Evolutionary conservation across 2,329 filamentous ascomycete genomes (phyloP).

Genomic region (Epichloe baconii): DNA sequence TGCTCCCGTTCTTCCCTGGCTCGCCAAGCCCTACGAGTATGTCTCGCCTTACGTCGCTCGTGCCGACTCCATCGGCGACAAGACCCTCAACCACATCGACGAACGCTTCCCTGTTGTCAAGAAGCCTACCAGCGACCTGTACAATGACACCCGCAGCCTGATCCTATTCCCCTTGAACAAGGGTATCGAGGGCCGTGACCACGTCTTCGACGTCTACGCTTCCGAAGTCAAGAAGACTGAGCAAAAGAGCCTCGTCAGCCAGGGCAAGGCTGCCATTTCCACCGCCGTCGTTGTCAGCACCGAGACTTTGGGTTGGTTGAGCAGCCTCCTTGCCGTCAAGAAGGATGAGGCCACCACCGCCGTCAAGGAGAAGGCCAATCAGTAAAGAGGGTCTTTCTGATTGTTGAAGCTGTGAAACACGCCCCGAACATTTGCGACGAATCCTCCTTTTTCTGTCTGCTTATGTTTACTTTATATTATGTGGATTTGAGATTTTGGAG

Average conservation of each 20-base stretch:
- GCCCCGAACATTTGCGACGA: not conserved
- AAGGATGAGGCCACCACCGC: conserved; percentile 47
- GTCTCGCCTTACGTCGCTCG: conserved; percentile 74
- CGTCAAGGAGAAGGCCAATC: conserved; percentile 37
- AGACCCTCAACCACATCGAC: conserved; percentile 57
- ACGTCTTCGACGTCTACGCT: conserved; percentile 43
- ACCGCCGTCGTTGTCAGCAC: conserved; percentile 54
- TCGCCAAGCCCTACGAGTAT: conserved; percentile 68
- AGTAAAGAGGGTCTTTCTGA: conserved; percentile 16
- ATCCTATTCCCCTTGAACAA: conserved; percentile 51
- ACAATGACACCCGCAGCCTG: conserved; percentile 47
- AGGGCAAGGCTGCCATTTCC: conserved; percentile 55
- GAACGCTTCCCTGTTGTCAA: conserved; percentile 59
- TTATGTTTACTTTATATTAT: not conserved
- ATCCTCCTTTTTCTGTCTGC: too few relatives aligned
- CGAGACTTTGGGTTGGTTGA: conserved; percentile 50
- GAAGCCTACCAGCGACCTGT: conserved; percentile 60
- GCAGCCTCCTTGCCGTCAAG: conserved; percentile 44
- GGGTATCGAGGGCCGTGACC: conserved; percentile 47
- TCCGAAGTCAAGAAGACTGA: conserved; percentile 50
- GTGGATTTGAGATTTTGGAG: not conserved
- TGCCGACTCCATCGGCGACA: conserved; percentile 65
- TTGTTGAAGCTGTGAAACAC: not conserved
- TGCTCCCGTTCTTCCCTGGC: conserved; percentile 57
- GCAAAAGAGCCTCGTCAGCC: conserved; percentile 50